Conservation (phyloP, 129 eudicot genomes). For the Flaveria brownii region DNA sequence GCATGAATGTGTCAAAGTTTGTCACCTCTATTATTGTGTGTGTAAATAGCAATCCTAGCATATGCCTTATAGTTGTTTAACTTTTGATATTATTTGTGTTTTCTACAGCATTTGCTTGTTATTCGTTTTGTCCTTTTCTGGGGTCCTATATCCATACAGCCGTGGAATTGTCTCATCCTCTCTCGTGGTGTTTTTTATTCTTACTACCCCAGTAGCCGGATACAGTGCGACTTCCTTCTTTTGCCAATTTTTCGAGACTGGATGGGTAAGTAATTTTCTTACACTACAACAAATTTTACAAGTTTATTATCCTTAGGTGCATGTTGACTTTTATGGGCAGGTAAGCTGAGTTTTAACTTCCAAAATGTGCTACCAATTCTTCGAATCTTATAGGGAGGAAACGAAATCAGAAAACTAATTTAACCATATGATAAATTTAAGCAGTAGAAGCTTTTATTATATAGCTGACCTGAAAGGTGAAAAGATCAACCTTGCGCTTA, state of each 20-base stretch:
- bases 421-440: neutral
- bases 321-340: constrained; percentile 18
- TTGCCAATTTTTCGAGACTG: constrained; percentile 62
- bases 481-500: neutral
- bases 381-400: neutral
- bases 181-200: constrained; percentile 52
- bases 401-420: neutral
- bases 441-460: neutral
- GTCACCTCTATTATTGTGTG: neutral
- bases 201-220: constrained; percentile 73
- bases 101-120: constrained; percentile 52
- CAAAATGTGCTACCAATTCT: neutral
- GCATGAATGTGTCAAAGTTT: neutral
- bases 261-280: constrained; percentile 64
- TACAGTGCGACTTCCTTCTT: constrained; percentile 68
- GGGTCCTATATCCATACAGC: constrained; percentile 65
- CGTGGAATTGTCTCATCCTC: constrained; percentile 66
- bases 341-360: neutral
- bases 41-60: neutral
- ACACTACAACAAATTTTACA: neutral
- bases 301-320: neutral
- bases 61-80: neutral
- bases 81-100: constrained; percentile 16
- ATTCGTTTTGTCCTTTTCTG: constrained; percentile 58
- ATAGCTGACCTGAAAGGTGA: neutral